Conservation (phyloP, 345 rosid genomes). For the Syzygium jambos region DNA sequence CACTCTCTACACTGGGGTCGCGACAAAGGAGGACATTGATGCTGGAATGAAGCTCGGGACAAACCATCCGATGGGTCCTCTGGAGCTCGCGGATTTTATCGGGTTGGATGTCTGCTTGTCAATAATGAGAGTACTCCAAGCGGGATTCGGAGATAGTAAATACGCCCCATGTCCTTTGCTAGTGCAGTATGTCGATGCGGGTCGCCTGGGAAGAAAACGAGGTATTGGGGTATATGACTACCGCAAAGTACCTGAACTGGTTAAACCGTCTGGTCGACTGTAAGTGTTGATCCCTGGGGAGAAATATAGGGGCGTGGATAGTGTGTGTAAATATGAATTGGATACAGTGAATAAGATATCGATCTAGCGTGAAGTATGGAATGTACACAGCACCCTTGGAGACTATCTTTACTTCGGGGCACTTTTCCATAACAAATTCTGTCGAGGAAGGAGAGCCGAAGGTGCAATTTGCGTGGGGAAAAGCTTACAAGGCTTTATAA, state of each 20-base stretch:
- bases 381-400: background rate
- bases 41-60: conserved; percentile 85
- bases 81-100: conserved; percentile 77
- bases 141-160: conserved; percentile 60
- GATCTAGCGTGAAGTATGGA: background rate
- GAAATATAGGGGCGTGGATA: background rate
- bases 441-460: background rate
- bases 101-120: conserved; percentile 82
- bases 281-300: conserved; percentile 8
- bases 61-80: conserved; percentile 88
- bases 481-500: background rate
- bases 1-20: conserved; percentile 80
- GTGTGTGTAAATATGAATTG: background rate
- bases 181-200: conserved; percentile 81
- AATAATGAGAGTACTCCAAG: conserved; percentile 64
- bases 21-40: conserved; percentile 91
- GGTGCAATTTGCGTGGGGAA: background rate
- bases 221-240: conserved; percentile 77
- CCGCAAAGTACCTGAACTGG: conserved; percentile 12
- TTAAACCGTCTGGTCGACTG: conserved; percentile 34
- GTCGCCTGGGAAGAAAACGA: conserved; percentile 68
- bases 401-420: background rate
- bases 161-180: conserved; percentile 82
- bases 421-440: background rate
- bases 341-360: background rate